phyloP scores from a whole-genome alignment of 2,329 filamentous ascomycete genomes.

The Periconia sp. region DNA sequence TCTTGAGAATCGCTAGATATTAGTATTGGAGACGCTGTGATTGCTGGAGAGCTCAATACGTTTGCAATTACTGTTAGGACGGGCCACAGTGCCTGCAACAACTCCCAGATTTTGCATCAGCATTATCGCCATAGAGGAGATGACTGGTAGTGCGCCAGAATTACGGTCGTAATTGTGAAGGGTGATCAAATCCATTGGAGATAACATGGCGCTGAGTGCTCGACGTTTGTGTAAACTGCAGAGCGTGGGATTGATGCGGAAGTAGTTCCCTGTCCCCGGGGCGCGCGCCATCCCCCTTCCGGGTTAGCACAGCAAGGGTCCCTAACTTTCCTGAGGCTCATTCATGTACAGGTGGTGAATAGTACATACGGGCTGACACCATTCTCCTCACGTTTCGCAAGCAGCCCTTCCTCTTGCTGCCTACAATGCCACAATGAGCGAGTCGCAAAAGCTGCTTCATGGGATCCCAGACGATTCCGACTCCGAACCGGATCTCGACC shows the following conservation, averaged over 20 bases:
- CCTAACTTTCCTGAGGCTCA: not conserved
- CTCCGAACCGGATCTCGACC: conserved; percentile 12
- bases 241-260: not conserved
- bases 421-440: conserved; percentile 43
- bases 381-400: not conserved
- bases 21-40: too few species aligned
- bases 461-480: conserved; percentile 27
- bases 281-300: not conserved
- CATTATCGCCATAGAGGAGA: too few species aligned
- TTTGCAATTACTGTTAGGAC: too few species aligned
- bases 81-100: too few species aligned
- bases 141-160: too few species aligned
- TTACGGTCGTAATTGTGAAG: too few species aligned
- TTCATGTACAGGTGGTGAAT: not conserved
- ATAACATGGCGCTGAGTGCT: too few species aligned
- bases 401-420: not conserved
- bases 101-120: too few species aligned
- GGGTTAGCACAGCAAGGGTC: not conserved
- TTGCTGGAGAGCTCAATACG: too few species aligned
- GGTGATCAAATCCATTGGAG: too few species aligned
- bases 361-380: not conserved
- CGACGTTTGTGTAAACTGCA: too few species aligned
- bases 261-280: not conserved
- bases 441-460: conserved; percentile 42
- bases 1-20: too few species aligned